Evolutionary conservation across 306 rosid species (phyloP).

Genomic region (Begonia peltatifolia): DNA sequence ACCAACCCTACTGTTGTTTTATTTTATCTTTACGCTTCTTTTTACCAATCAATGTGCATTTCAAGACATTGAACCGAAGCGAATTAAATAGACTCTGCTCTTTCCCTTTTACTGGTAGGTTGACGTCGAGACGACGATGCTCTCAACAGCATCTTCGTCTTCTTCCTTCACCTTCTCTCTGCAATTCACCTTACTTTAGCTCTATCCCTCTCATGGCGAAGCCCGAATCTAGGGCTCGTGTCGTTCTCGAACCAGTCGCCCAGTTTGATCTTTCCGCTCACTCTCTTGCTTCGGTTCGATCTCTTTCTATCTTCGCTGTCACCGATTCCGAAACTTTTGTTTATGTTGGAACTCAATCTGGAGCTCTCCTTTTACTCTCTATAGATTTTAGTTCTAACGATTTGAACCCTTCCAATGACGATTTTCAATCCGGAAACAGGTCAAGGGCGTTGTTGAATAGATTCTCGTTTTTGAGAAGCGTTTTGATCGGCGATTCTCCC

Average conservation of each 20-base stretch:
- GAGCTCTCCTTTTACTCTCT: constrained; percentile 50
- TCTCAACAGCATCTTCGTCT: background rate
- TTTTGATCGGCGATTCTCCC: constrained; percentile 35
- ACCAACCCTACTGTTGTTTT: no score
- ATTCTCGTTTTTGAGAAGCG: constrained; percentile 31
- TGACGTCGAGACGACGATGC: background rate
- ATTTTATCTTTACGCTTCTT: no score
- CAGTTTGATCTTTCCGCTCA: constrained; percentile 43
- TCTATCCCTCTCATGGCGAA: constrained; percentile 29
- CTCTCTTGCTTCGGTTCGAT: constrained; percentile 40
- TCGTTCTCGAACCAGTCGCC: constrained; percentile 59
- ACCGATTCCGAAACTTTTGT: constrained; percentile 33
- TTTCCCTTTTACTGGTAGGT: background rate
- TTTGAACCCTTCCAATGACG: constrained; percentile 2
- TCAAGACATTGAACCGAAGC: no score
- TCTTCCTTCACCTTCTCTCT: background rate
- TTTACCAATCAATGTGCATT: no score
- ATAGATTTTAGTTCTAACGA: constrained; percentile 9
- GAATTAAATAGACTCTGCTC: no score
- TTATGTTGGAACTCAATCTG: constrained; percentile 60
- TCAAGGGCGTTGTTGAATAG: constrained; percentile 16
- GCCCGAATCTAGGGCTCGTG: constrained; percentile 37
- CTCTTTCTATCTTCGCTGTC: constrained; percentile 33
- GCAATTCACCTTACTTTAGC: background rate
- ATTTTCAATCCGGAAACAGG: constrained; percentile 10